A percentile compares a stretch with the other conserved stretches of the same genome.
Evolutionary conservation across 331 rosid genomes (phyloP).

Genomic region (Cydonia oblonga): DNA sequence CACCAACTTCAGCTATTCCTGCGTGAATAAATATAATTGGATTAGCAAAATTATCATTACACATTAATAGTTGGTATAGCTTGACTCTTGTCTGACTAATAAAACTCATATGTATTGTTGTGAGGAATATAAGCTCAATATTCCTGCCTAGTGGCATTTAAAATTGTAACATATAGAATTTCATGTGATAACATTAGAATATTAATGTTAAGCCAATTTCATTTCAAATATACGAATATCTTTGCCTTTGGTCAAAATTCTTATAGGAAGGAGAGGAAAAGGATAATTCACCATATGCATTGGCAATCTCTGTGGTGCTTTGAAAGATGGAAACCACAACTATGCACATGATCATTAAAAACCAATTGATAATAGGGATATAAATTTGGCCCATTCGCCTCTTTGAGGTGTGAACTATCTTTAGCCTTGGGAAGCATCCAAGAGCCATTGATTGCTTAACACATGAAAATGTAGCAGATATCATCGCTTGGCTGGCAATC

Average conservation of each 20-base stretch:
- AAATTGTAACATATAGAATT: no score
- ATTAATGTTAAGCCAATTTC: background rate
- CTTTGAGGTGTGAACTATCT: slow-evolving; percentile 89
- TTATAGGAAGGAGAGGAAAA: slow-evolving; percentile 3
- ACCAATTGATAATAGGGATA: slow-evolving; percentile 85
- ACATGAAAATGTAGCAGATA: slow-evolving; percentile 95
- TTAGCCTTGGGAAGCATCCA: slow-evolving; percentile 98
- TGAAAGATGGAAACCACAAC: slow-evolving; percentile 70
- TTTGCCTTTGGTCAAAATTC: background rate
- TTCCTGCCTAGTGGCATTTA: background rate
- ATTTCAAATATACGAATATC: background rate
- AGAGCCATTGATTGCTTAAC: slow-evolving; percentile 98
- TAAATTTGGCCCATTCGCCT: slow-evolving; percentile 87
- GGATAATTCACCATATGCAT: slow-evolving; percentile 72
- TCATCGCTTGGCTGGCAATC: slow-evolving; percentile 99
- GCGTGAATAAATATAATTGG: slow-evolving; percentile 19
- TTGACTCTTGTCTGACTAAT: background rate
- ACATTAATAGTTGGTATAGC: background rate
- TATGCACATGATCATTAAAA: slow-evolving; percentile 87
- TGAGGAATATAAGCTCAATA: background rate
- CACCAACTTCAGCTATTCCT: slow-evolving; percentile 99
- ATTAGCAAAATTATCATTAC: slow-evolving; percentile 16
- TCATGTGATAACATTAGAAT: background rate
- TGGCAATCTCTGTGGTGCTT: slow-evolving; percentile 89
- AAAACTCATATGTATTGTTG: background rate